These are phyloP conservation scores for Colletotrichum melonis DNA, from an alignment of 2,329 filamentous ascomycete genomes.

Conservation along the genomic window DNA sequence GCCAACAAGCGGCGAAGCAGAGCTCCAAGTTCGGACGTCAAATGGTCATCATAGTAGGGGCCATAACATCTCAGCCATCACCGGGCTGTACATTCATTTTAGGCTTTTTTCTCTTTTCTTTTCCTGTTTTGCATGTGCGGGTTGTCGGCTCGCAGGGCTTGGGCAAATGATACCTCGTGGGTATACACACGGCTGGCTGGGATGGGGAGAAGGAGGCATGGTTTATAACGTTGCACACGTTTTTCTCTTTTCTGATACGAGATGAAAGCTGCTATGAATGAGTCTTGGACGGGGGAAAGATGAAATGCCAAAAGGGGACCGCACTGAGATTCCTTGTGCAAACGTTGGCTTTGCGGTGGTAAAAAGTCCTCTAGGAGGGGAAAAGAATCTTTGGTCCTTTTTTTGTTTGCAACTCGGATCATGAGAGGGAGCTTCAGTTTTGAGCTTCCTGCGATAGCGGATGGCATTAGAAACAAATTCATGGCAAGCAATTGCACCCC, in stretches of 20 bases:
- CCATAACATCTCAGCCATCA: neutral
- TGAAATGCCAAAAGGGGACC: neutral
- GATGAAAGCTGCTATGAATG: slow-evolving; percentile 10
- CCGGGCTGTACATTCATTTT: slow-evolving; percentile 8
- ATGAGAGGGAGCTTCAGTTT: neutral
- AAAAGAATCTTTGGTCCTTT: neutral
- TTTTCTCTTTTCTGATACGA: slow-evolving; percentile 12
- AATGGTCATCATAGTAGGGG: slow-evolving; percentile 32
- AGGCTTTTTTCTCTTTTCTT: neutral
- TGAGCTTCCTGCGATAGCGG: neutral
- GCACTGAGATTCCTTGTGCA: neutral
- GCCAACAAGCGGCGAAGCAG: slow-evolving; percentile 35
- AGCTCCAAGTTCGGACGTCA: slow-evolving; percentile 37
- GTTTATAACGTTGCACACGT: slow-evolving; percentile 1
- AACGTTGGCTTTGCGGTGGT: neutral
- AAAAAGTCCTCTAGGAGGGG: neutral
- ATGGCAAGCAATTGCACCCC: slow-evolving; percentile 33
- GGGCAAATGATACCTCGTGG: neutral
- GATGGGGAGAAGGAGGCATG: neutral
- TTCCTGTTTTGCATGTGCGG: slow-evolving; percentile 17
- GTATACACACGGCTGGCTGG: neutral
- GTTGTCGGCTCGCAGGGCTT: neutral
- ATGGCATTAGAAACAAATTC: slow-evolving; percentile 8
- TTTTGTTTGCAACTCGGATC: neutral
- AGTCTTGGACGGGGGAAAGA: neutral